These are phyloP conservation scores for Heracleum sosnowskyi DNA, from an alignment of 129 eudicot species.

Conservation along the genomic window DNA sequence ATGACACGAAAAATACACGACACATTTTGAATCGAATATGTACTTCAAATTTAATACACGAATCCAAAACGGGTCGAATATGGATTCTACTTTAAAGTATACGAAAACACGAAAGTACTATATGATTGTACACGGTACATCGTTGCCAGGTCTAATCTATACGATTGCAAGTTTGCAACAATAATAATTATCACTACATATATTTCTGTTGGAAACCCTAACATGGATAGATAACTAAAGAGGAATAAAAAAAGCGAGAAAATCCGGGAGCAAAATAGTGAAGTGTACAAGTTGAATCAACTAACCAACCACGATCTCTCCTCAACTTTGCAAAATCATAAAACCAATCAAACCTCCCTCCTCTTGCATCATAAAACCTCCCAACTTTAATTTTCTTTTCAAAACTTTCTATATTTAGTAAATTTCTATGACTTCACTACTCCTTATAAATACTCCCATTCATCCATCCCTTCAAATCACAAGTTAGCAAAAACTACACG, in stretches of 20 bases:
- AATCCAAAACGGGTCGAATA: too few relatives aligned
- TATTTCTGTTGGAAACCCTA: neutral
- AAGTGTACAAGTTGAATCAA: neutral
- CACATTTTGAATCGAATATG: too few relatives aligned
- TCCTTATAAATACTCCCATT: conserved; percentile 29
- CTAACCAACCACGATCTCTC: neutral
- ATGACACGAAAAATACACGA: too few relatives aligned
- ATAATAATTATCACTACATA: neutral
- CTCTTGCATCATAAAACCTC: neutral
- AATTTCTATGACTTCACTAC: conserved; percentile 3
- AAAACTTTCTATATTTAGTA: conserved; percentile 31
- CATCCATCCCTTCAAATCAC: neutral
- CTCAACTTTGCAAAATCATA: neutral
- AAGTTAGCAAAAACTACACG: conserved; percentile 5
- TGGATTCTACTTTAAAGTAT: too few relatives aligned
- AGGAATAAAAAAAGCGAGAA: neutral
- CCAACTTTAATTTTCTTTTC: conserved; percentile 9
- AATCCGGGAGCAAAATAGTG: neutral
- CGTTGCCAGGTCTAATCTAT: too few relatives aligned
- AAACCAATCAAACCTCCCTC: neutral
- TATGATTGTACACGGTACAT: too few relatives aligned
- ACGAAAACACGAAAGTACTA: too few relatives aligned
- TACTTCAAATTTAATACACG: too few relatives aligned
- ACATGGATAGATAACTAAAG: neutral
- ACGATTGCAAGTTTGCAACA: too few relatives aligned